Evolutionary conservation across 2,329 filamentous ascomycete genomes (phyloP).

Genomic region (Penicillium sclerotiorum): DNA sequence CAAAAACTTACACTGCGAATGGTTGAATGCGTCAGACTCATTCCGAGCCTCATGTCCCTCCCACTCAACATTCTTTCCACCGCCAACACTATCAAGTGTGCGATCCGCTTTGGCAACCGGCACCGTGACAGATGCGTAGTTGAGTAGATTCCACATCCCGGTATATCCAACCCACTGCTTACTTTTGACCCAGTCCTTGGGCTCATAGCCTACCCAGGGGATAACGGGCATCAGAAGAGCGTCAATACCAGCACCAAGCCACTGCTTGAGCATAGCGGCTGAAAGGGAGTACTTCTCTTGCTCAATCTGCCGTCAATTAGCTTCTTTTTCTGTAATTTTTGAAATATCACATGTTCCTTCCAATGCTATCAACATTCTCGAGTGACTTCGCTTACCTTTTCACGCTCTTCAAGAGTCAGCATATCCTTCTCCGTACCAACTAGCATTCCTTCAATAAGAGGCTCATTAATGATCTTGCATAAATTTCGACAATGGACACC

Average conservation of each 20-base stretch:
- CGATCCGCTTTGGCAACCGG: constrained; percentile 50
- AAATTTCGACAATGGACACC: constrained; percentile 29
- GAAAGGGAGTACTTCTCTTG: constrained; percentile 23
- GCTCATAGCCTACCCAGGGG: constrained; percentile 24
- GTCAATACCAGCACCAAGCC: constrained; percentile 31
- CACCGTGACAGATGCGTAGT: constrained; percentile 37
- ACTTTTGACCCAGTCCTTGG: constrained; percentile 34
- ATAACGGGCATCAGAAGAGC: constrained; percentile 25
- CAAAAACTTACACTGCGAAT: constrained; percentile 19
- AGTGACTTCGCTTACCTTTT: constrained; percentile 17
- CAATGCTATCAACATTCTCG: neutral
- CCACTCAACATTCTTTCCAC: constrained; percentile 34
- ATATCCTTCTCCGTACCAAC: constrained; percentile 32
- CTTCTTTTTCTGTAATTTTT: too few species aligned
- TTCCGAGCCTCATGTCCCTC: constrained; percentile 40
- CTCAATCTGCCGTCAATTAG: constrained; percentile 18
- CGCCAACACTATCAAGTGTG: constrained; percentile 19
- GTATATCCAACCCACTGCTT: constrained; percentile 40
- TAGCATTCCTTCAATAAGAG: constrained; percentile 36
- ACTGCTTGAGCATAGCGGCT: constrained; percentile 25
- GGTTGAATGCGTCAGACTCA: constrained; percentile 52
- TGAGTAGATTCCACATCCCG: constrained; percentile 38
- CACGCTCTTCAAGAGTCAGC: constrained; percentile 23
- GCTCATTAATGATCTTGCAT: constrained; percentile 31
- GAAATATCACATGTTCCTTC: too few species aligned